A percentile compares a stretch with the other conserved stretches of the same genome.
Evolutionary conservation across 1,139 yeast species (phyloP).

Genomic region (Kodamaea sp.): DNA sequence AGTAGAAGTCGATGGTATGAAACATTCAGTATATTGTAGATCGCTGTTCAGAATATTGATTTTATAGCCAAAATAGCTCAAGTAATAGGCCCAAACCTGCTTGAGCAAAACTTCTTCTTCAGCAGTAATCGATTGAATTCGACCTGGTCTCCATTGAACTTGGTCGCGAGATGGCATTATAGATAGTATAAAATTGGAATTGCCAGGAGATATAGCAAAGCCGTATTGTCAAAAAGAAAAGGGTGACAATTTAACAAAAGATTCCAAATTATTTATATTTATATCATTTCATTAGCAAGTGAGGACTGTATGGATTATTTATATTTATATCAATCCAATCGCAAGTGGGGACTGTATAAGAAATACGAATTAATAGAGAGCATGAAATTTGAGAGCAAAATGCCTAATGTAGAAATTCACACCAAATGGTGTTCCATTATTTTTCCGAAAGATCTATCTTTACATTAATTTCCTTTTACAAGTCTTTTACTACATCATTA

Average conservation of each 20-base stretch:
- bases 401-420: too few relatives aligned
- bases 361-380: too few relatives aligned
- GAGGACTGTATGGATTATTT: background rate
- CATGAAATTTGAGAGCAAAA: too few relatives aligned
- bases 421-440: too few relatives aligned
- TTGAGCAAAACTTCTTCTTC: conserved; percentile 67
- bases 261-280: conserved; percentile 2
- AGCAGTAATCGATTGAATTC: conserved; percentile 54
- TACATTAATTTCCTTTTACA: too few relatives aligned
- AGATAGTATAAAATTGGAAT: background rate
- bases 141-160: conserved; percentile 43
- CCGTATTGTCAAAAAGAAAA: background rate
- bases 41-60: conserved; percentile 41
- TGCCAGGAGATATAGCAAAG: conserved; percentile 1
- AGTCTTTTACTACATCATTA: too few relatives aligned
- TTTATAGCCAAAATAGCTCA: conserved; percentile 59
- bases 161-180: conserved; percentile 13
- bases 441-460: too few relatives aligned
- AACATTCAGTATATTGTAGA: conserved; percentile 30
- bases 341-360: conserved; percentile 1
- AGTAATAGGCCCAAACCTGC: conserved; percentile 69
- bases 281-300: too few relatives aligned
- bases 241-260: background rate
- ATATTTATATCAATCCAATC: conserved; percentile 3
- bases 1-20: conserved; percentile 29